Evolutionary conservation across 352 stramenopile species (phyloP), one percentile per base, ranked within the genome.

Genomic region (Globisporangium lucens): DNA sequence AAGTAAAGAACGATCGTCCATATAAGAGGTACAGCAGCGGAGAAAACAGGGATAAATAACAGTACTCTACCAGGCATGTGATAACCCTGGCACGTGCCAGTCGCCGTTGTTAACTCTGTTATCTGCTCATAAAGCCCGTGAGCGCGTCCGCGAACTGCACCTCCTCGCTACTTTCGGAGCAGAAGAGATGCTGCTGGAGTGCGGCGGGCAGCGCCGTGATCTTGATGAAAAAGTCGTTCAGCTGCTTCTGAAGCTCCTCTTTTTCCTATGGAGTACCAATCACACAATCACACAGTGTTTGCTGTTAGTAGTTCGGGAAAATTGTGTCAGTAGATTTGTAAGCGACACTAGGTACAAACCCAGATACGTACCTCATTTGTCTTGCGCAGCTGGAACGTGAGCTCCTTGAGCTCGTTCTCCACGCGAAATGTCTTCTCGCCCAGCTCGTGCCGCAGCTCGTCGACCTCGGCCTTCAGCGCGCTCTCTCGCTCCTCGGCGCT

Each of bases 121-220:
- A 88, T 71, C 70, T 62, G 55, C 80, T 90, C 87, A 95, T 95
- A 56, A 80, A 95, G 41, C 80, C 91, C 7, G 77, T 75, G 10
- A 95, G 75, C 4, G 82, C 87, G 63, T 91, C 85, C 13, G 79
- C 83, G 73, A 95, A 95, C 43, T 84, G 75, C 22, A 93, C 73
- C 0, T 66, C 27, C 15, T 63, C 67, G 17, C 20, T 71, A 49
- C 73, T 62, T 38, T 87, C 70, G 1, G 43, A 56, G 36, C 80
- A 85, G 35, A 95, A 90, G 22, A 93, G 63, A 51, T 93, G 83
- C 51, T 93, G 71, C 68, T 95, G 87, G 7, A 95, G n/a, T 13
- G 78, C 62, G 0, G 82, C 70, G 27, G 87, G 87, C 22, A 95
- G 69, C 17, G 85, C 75, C 24, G 83, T 90, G 43, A 93, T 78